These are phyloP conservation scores for Gaultheria prostrata DNA, from an alignment of 148 eudicot genomes.

Conservation along the genomic window DNA sequence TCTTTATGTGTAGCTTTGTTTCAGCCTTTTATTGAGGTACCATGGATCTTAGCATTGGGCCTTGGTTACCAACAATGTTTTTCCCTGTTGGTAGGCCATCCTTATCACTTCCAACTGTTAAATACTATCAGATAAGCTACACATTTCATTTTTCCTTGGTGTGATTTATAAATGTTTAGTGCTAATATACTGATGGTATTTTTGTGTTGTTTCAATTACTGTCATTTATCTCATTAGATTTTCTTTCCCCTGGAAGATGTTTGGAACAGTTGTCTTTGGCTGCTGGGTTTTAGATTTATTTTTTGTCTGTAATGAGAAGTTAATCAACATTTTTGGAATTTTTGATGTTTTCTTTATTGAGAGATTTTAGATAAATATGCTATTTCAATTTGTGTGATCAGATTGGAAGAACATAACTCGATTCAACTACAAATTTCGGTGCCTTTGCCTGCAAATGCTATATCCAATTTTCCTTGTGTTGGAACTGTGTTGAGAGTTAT, in stretches of 20 bases:
- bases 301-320: background rate
- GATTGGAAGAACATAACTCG: slow-evolving; percentile 2
- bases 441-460: background rate
- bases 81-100: background rate
- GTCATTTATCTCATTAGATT: background rate
- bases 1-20: background rate
- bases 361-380: background rate
- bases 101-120: background rate
- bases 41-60: background rate
- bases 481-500: slow-evolving; percentile 15
- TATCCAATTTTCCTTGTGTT: slow-evolving; percentile 13
- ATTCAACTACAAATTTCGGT: background rate
- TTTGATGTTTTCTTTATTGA: background rate
- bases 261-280: too few species aligned
- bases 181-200: background rate
- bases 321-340: background rate
- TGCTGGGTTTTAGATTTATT: too few species aligned
- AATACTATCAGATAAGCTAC: background rate
- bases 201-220: background rate
- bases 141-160: background rate
- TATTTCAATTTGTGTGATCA: slow-evolving; percentile 1
- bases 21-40: background rate
- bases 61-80: background rate
- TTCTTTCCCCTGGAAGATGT: background rate
- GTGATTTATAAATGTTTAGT: background rate